Conservation (phyloP, 495 filamentous ascomycete species). For the Aspergillus sparsus region DNA sequence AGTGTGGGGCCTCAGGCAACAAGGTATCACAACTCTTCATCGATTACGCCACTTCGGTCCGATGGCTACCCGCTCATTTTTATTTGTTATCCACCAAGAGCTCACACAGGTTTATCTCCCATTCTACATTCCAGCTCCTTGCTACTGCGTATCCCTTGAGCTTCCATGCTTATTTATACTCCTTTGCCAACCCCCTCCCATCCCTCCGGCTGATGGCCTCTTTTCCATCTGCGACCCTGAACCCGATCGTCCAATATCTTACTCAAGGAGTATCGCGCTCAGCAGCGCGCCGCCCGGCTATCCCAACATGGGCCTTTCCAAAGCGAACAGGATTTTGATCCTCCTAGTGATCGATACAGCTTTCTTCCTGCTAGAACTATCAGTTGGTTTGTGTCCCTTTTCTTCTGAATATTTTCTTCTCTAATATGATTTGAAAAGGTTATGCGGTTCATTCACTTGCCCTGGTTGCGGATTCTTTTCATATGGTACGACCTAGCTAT, state of each 20-base stretch:
- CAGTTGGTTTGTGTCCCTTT: slow-evolving; percentile 57
- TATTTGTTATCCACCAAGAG: not conserved
- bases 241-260: not conserved
- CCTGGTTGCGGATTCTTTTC: slow-evolving; percentile 93
- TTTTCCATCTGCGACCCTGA: not conserved
- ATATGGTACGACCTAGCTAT: slow-evolving; percentile 68
- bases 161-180: not conserved
- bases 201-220: not conserved
- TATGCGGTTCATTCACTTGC: slow-evolving; percentile 87
- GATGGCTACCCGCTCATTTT: not conserved
- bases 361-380: slow-evolving; percentile 89
- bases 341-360: slow-evolving; percentile 85
- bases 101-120: not conserved
- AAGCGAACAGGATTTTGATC: slow-evolving; percentile 87
- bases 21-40: not conserved
- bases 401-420: not conserved
- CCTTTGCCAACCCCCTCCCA: not conserved
- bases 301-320: slow-evolving; percentile 79
- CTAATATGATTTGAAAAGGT: slow-evolving; percentile 45
- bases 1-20: not conserved
- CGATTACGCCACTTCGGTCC: slow-evolving; percentile 5
- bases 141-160: not conserved
- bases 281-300: slow-evolving; percentile 31
- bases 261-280: slow-evolving; percentile 26
- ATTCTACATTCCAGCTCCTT: not conserved